Evolutionary conservation across 176 grass and related monocot species (phyloP).

Genomic region (Typha latifolia): DNA sequence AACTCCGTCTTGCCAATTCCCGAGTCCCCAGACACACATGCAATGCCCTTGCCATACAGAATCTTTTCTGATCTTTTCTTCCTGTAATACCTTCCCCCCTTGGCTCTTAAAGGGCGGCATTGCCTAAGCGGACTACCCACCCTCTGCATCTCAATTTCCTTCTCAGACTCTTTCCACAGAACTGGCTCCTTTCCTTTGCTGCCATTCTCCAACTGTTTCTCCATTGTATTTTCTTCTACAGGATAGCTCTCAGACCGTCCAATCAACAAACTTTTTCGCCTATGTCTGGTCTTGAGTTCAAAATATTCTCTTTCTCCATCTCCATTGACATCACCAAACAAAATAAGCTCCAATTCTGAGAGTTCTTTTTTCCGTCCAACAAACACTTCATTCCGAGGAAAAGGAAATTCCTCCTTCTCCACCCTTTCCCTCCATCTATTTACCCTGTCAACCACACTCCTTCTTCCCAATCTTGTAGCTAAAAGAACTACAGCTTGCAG

Average conservation of each 20-base stretch:
- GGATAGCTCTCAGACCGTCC: constrained; percentile 30
- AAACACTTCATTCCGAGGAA: constrained; percentile 63
- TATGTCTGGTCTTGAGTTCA: constrained; percentile 73
- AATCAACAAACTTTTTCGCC: constrained; percentile 33
- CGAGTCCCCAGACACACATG: constrained; percentile 87
- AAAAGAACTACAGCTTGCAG: constrained; percentile 58
- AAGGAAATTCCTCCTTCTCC: constrained; percentile 88
- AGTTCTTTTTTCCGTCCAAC: constrained; percentile 90
- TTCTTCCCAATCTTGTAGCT: constrained; percentile 70
- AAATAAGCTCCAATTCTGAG: constrained; percentile 82
- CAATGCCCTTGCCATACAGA: constrained; percentile 94
- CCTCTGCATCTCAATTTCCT: constrained; percentile 97
- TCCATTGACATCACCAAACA: constrained; percentile 83
- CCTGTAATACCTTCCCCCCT: constrained; percentile 34
- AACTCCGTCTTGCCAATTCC: constrained; percentile 96
- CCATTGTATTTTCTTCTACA: constrained; percentile 25
- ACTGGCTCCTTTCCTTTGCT: constrained; percentile 78
- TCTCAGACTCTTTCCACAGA: constrained; percentile 87
- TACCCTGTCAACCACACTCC: constrained; percentile 78
- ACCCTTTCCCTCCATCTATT: constrained; percentile 74
- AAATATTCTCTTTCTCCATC: constrained; percentile 90
- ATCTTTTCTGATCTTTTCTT: constrained; percentile 70
- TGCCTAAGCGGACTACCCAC: constrained; percentile 24
- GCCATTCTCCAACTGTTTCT: constrained; percentile 33
- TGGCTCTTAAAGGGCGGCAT: constrained; percentile 29